Evolutionary conservation across 1,139 yeast genomes (phyloP).

Genomic region (Candida sanyaensis): DNA sequence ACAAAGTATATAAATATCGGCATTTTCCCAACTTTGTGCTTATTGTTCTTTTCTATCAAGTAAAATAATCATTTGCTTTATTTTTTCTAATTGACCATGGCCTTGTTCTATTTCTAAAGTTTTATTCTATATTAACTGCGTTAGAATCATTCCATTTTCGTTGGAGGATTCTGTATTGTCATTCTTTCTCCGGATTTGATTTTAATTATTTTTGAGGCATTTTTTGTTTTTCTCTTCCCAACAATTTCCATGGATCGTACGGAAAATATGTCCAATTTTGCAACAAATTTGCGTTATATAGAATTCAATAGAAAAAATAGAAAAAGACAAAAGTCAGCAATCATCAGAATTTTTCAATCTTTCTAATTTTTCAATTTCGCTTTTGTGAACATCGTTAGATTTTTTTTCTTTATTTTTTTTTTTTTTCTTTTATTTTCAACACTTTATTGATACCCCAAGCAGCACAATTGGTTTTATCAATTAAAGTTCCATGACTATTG

Average conservation of each 20-base stretch:
- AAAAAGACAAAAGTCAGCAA: not conserved
- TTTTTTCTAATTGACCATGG: no score
- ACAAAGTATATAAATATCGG: no score
- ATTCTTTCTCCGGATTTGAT: not conserved
- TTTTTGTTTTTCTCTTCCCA: not conserved
- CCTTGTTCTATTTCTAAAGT: no score
- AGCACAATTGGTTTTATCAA: not conserved
- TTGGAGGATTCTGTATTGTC: not conserved
- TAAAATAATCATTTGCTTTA: no score
- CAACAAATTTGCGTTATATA: not conserved
- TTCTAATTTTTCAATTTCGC: not conserved
- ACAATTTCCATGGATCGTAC: not conserved
- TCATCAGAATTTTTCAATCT: not conserved
- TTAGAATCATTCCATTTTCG: not conserved
- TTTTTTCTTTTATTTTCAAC: no score
- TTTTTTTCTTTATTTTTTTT: not conserved
- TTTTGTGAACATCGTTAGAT: not conserved
- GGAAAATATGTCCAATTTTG: not conserved
- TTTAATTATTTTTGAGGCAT: not conserved
- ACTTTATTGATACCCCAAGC: not conserved
- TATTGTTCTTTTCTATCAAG: no score
- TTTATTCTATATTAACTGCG: no score
- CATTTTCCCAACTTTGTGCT: no score
- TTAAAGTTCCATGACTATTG: not conserved
- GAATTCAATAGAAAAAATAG: not conserved